Conservation (phyloP, 2,329 filamentous ascomycete species). For the Coniochaeta ligniaria region DNA sequence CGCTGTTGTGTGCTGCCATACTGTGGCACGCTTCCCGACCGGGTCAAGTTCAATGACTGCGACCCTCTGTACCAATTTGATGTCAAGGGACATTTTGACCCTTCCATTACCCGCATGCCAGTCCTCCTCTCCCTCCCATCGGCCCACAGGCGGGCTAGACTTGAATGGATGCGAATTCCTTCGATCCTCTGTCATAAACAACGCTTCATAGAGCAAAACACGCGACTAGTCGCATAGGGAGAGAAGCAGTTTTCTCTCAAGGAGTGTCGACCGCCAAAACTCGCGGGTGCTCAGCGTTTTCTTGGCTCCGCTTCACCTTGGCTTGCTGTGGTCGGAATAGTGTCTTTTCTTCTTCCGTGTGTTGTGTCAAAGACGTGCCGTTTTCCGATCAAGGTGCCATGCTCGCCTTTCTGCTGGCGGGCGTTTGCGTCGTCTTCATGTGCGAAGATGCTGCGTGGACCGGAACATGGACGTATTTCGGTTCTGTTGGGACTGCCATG, state of each 20-base stretch:
- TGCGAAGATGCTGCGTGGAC: conserved; percentile 20
- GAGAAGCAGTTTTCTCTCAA: conserved; percentile 1
- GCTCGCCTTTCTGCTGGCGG: background rate
- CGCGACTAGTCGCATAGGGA: background rate
- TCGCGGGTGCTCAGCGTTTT: background rate
- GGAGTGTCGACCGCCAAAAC: background rate
- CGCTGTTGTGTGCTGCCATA: background rate
- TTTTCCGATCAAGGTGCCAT: background rate
- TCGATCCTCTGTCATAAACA: background rate
- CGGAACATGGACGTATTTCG: conserved; percentile 24
- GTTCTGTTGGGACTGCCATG: conserved; percentile 3
- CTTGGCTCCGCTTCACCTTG: background rate
- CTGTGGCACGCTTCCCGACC: background rate
- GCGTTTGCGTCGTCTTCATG: background rate
- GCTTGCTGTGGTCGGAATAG: background rate
- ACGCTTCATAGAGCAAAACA: background rate
- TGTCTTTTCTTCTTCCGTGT: background rate
- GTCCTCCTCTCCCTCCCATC: background rate
- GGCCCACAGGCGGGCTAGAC: background rate
- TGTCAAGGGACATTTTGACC: too few species aligned
- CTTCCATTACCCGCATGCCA: too few species aligned
- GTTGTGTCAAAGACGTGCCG: background rate
- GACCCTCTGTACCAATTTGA: background rate
- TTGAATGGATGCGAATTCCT: background rate
- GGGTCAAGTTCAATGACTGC: background rate